A percentile compares a stretch with the other conserved stretches of the same genome.
Conservation (phyloP, 2,329 filamentous ascomycete genomes). For the Epichloe brachyelytri region DNA sequence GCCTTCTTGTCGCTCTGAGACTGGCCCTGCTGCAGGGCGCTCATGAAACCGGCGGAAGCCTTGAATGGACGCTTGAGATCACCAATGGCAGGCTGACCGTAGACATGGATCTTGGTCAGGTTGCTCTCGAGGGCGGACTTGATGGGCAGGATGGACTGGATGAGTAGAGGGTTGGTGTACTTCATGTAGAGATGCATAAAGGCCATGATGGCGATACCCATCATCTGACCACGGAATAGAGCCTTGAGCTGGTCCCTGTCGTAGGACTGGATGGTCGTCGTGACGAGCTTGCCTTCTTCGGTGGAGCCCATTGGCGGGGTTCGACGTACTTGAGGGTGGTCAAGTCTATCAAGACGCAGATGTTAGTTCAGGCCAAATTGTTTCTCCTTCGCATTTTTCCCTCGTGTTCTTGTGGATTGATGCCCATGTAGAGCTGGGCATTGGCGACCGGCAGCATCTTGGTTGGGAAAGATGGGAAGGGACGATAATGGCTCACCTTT, state of each 20-base stretch:
- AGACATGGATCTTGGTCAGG: conserved; percentile 88
- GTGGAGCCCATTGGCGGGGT: conserved; percentile 84
- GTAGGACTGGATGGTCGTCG: conserved; percentile 93
- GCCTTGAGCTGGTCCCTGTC: conserved; percentile 74
- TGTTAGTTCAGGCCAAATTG: background rate
- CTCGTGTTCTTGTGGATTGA: background rate
- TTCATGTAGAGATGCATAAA: conserved; percentile 99
- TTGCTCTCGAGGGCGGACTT: conserved; percentile 94
- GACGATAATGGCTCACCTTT: conserved; percentile 55
- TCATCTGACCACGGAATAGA: conserved; percentile 80
- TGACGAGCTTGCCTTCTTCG: conserved; percentile 92
- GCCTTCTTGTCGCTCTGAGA: conserved; percentile 89
- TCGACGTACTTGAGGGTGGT: conserved; percentile 98
- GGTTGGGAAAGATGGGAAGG: background rate
- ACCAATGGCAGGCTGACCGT: conserved; percentile 72
- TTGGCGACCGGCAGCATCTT: background rate
- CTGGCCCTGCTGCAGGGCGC: conserved; percentile 56
- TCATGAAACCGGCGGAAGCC: conserved; percentile 69
- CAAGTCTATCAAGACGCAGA: conserved; percentile 49
- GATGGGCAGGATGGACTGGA: conserved; percentile 96
- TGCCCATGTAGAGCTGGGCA: background rate
- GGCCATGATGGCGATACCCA: conserved; percentile 95
- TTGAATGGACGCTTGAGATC: conserved; percentile 97
- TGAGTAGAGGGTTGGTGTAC: conserved; percentile 97
- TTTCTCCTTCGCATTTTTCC: background rate